phyloP scores from a whole-genome alignment of 345 rosid species.

The Bruguiera sexangula region DNA sequence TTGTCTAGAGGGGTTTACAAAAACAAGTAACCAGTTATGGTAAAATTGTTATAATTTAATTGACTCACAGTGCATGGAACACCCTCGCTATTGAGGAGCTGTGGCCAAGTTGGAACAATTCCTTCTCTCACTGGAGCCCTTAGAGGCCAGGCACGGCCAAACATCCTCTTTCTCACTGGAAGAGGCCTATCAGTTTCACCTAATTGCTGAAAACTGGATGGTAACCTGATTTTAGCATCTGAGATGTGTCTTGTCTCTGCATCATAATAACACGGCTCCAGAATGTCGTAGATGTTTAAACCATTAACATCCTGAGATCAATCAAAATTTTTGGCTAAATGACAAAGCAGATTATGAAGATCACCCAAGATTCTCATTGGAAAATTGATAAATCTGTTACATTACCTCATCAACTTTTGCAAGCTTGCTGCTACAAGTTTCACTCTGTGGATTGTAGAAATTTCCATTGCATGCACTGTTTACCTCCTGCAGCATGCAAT shows the following conservation, averaged over 20 bases:
- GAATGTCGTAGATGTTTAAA: slow-evolving; percentile 71
- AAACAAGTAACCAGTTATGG: neutral
- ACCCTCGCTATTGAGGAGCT: slow-evolving; percentile 38
- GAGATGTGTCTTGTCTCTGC: slow-evolving; percentile 10
- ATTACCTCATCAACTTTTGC: slow-evolving; percentile 53
- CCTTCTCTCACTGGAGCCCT: slow-evolving; percentile 81
- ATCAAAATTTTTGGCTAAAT: slow-evolving; percentile 10
- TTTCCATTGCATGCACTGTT: slow-evolving; percentile 50
- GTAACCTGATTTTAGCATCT: slow-evolving; percentile 39
- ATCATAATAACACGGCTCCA: slow-evolving; percentile 79
- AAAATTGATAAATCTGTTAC: slow-evolving; percentile 7
- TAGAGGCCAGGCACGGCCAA: slow-evolving; percentile 93
- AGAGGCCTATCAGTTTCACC: slow-evolving; percentile 65
- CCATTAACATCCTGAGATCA: slow-evolving; percentile 43
- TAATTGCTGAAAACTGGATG: slow-evolving; percentile 55
- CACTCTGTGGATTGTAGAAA: slow-evolving; percentile 34
- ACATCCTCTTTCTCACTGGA: slow-evolving; percentile 74
- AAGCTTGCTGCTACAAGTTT: slow-evolving; percentile 33
- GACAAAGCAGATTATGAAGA: neutral
- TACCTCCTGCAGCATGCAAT: slow-evolving; percentile 49
- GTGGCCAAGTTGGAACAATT: slow-evolving; percentile 80
- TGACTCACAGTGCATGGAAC: slow-evolving; percentile 69
- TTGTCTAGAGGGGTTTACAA: too few relatives aligned
- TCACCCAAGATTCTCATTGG: neutral
- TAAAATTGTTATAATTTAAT: neutral